A percentile compares a stretch with the other conserved stretches of the same genome.
Evolutionary conservation across 495 filamentous ascomycete genomes (phyloP).

Genomic region (Penicillium verhagenii): DNA sequence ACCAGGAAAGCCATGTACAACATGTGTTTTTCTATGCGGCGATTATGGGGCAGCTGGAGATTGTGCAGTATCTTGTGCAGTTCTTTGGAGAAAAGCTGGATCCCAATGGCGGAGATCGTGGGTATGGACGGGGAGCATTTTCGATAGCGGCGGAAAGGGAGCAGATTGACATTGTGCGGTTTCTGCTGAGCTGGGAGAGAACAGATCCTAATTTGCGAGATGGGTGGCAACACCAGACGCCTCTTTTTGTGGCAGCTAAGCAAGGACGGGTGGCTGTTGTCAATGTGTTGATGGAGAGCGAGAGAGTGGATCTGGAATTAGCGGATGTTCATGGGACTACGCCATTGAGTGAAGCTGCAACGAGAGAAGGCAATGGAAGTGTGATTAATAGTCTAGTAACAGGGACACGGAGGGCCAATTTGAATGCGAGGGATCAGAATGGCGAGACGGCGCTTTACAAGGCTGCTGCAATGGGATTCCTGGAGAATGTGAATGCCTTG

Average conservation of each 20-base stretch:
- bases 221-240: slow-evolving; percentile 20
- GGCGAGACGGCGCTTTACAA: slow-evolving; percentile 19
- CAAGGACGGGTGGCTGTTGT: slow-evolving; percentile 17
- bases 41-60: slow-evolving; percentile 20
- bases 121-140: slow-evolving; percentile 20
- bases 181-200: slow-evolving; percentile 17
- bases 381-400: slow-evolving; percentile 11
- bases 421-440: slow-evolving; percentile 18
- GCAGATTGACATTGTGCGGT: slow-evolving; percentile 15
- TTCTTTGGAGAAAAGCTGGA: slow-evolving; percentile 21
- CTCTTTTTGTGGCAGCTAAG: slow-evolving; percentile 19
- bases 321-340: slow-evolving; percentile 19
- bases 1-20: slow-evolving; percentile 16
- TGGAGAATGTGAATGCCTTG: slow-evolving; percentile 16
- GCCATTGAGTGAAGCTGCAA: slow-evolving; percentile 17
- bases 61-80: slow-evolving; percentile 18
- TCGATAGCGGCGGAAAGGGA: slow-evolving; percentile 18
- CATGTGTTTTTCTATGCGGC: slow-evolving; percentile 27
- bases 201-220: slow-evolving; percentile 25
- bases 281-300: slow-evolving; percentile 9
- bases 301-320: slow-evolving; percentile 19
- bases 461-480: slow-evolving; percentile 18
- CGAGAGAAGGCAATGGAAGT: background rate
- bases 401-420: slow-evolving; percentile 13
- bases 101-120: slow-evolving; percentile 14